Conservation (phyloP, 345 rosid species). For the Bretschneidera sinensis region DNA sequence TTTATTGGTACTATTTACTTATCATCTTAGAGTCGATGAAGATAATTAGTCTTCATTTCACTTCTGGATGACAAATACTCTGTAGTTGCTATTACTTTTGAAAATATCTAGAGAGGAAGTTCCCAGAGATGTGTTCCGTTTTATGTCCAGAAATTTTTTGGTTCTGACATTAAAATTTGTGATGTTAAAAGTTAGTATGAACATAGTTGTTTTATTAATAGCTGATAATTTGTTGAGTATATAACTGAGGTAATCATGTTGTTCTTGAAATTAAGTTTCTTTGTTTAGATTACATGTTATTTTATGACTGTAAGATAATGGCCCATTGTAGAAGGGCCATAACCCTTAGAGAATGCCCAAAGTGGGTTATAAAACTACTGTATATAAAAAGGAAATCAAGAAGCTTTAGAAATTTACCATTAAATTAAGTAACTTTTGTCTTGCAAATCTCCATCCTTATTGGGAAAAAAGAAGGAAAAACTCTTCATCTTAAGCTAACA, state of each 20-base stretch:
- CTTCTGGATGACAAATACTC: neutral
- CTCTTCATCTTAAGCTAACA: neutral
- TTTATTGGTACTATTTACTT: neutral
- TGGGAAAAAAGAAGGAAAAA: neutral
- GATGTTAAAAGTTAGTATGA: too few species aligned
- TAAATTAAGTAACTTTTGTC: too few species aligned
- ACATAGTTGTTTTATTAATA: too few species aligned
- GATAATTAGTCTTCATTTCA: too few species aligned
- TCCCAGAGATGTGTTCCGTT: neutral
- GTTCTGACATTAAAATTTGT: too few species aligned
- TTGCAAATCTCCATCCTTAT: neutral
- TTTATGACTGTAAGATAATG: neutral
- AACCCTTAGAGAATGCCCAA: neutral
- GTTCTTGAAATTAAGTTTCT: too few species aligned
- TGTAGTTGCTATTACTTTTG: neutral
- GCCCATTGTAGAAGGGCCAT: neutral
- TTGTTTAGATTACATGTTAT: too few species aligned
- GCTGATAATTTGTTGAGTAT: neutral
- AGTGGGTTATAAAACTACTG: neutral
- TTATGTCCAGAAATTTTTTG: neutral
- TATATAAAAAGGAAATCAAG: neutral
- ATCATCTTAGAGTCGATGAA: too few species aligned
- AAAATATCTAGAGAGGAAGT: too few species aligned
- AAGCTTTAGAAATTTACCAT: neutral
- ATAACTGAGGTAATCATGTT: neutral